Evolutionary conservation across 495 filamentous ascomycete genomes (phyloP).

Genomic region (Podospora australis): DNA sequence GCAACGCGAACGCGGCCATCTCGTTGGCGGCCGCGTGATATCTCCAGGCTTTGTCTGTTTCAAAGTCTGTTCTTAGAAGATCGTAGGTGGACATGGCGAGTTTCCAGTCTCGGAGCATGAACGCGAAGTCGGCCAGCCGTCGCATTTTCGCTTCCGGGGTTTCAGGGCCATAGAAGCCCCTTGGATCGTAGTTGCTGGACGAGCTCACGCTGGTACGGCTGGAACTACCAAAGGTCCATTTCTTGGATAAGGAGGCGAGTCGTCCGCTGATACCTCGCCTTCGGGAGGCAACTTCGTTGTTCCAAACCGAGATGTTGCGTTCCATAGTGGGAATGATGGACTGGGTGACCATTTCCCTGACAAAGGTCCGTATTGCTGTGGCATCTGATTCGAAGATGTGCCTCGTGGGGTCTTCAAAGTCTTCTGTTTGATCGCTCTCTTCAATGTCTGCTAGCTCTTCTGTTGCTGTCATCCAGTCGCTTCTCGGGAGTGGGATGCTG

Average conservation of each 20-base stretch:
- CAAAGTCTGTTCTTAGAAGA: constrained; percentile 76
- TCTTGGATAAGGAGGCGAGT: constrained; percentile 86
- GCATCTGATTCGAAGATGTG: constrained; percentile 90
- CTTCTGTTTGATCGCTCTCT: constrained; percentile 50
- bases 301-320: constrained; percentile 81
- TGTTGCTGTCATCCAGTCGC: constrained; percentile 81
- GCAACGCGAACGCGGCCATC: constrained; percentile 78
- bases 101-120: constrained; percentile 94
- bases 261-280: constrained; percentile 79
- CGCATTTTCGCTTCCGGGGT: constrained; percentile 83
- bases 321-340: constrained; percentile 95
- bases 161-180: constrained; percentile 78
- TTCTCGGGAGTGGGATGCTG: constrained; percentile 67
- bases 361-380: constrained; percentile 75
- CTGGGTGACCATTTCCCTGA: constrained; percentile 89
- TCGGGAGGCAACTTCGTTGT: constrained; percentile 91
- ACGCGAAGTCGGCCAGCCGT: constrained; percentile 88
- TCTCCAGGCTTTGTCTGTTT: constrained; percentile 92
- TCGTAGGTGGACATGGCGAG: constrained; percentile 89
- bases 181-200: constrained; percentile 69
- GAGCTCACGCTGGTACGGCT: constrained; percentile 39
- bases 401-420: constrained; percentile 61
- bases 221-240: constrained; percentile 67
- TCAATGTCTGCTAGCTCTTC: constrained; percentile 75
- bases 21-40: constrained; percentile 90